Percentiles rank a stretch among this genome's conserved stretches.
These are phyloP conservation scores for Aspergillus amoenus DNA, from an alignment of 2,329 filamentous ascomycete genomes.

Conservation along the genomic window DNA sequence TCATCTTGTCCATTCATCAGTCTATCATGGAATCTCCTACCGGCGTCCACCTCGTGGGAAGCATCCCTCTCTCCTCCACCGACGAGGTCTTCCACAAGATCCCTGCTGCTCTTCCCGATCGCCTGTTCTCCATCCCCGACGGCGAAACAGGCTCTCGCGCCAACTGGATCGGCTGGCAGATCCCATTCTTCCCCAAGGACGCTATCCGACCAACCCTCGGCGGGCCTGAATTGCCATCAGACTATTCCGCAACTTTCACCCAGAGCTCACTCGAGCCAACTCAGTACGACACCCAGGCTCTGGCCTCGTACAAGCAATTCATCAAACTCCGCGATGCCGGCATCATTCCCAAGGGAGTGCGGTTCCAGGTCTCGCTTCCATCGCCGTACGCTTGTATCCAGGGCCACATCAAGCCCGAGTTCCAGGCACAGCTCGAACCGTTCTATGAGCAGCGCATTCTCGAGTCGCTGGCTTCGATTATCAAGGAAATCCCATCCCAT, in stretches of 20 bases:
- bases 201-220: constrained; percentile 3
- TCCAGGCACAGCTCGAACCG: constrained; percentile 26
- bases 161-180: constrained; percentile 24
- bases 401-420: constrained; percentile 21
- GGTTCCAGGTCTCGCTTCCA: constrained; percentile 37
- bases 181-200: constrained; percentile 36
- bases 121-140: constrained; percentile 42
- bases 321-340: constrained; percentile 18
- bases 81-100: constrained; percentile 34
- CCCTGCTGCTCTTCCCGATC: constrained; percentile 28
- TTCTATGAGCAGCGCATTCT: constrained; percentile 28
- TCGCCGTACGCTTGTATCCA: constrained; percentile 5
- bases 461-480: constrained; percentile 23
- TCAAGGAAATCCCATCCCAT: constrained; percentile 25
- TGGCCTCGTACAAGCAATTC: constrained; percentile 29
- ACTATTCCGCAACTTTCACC: constrained; percentile 1
- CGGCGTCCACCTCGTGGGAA: constrained; percentile 33
- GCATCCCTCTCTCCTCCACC: constrained; percentile 35
- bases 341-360: constrained; percentile 23
- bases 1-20: too few relatives aligned
- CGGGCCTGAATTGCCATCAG: too few relatives aligned
- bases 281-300: constrained; percentile 30
- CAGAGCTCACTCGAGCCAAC: constrained; percentile 17
- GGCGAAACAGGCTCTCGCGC: constrained; percentile 39
- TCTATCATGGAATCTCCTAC: neutral